phyloP scores from a whole-genome alignment of 208 protist genomes.

The Trypanosomatidae sp. region DNA sequence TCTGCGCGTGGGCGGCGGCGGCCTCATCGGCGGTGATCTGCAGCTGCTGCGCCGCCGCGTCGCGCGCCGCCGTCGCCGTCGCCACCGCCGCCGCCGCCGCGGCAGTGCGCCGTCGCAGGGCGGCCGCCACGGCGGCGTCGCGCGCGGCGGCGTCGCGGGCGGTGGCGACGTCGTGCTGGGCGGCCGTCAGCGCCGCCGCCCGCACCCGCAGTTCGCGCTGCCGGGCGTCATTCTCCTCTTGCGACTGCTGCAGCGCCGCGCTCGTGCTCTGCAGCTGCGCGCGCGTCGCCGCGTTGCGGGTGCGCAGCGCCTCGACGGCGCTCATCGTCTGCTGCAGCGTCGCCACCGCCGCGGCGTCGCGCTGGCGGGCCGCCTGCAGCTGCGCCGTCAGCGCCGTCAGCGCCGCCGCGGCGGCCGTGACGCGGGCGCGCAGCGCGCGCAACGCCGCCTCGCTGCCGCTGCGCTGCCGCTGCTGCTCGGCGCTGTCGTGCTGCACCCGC shows the following conservation, averaged over 20 bases:
- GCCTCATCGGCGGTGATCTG: too few relatives aligned
- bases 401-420: constrained; percentile 10
- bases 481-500: constrained; percentile 29
- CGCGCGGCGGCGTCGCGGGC: constrained; percentile 25
- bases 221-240: constrained; percentile 72
- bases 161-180: constrained; percentile 35
- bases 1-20: too few relatives aligned
- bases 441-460: too few relatives aligned
- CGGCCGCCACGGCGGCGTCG: constrained; percentile 49
- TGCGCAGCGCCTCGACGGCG: constrained; percentile 38
- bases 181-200: constrained; percentile 40
- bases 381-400: too few relatives aligned
- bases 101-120: constrained; percentile 48
- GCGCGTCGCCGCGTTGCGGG: constrained; percentile 29
- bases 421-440: too few relatives aligned
- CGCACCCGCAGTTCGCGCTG: constrained; percentile 42
- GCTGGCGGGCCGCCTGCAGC: not conserved
- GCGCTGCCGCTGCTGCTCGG: too few relatives aligned
- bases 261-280: constrained; percentile 68
- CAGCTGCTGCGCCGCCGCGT: too few relatives aligned
- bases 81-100: too few relatives aligned
- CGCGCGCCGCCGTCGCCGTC: too few relatives aligned
- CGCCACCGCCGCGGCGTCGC: constrained; percentile 3
- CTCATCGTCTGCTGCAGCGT: constrained; percentile 34
- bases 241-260: constrained; percentile 80